Conservation (phyloP, 306 rosid genomes). For the Betula pendula region DNA sequence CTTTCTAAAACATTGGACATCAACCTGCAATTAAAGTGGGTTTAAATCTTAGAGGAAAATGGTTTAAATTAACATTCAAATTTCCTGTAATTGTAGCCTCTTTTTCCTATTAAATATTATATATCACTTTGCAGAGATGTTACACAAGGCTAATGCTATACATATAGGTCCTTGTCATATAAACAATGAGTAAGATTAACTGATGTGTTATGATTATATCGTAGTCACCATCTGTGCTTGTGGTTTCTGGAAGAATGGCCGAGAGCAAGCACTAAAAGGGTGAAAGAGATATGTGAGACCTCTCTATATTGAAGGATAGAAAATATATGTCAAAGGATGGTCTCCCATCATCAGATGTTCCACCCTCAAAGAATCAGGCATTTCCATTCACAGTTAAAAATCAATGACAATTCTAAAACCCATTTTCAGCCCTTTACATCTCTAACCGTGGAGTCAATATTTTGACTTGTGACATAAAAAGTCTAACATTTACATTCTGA, state of each 20-base stretch:
- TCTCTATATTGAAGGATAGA: not conserved
- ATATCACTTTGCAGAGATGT: not conserved
- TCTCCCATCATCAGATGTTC: not conserved
- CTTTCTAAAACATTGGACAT: conserved; percentile 49
- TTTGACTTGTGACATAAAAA: not conserved
- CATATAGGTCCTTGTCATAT: not conserved
- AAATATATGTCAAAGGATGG: not conserved
- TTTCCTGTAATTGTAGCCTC: conserved; percentile 9
- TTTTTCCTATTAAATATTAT: conserved; percentile 6
- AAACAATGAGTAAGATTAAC: not conserved
- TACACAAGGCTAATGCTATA: conserved; percentile 6
- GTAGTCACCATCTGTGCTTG: not conserved
- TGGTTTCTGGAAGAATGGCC: not conserved
- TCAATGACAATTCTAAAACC: not conserved
- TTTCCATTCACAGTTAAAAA: not conserved
- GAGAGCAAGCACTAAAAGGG: not conserved
- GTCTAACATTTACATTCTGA: not conserved
- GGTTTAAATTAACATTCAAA: conserved; percentile 20
- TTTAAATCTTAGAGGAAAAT: not conserved
- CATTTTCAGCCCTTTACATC: not conserved
- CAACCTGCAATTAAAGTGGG: conserved; percentile 50
- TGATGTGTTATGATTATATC: not conserved
- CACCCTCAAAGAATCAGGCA: not conserved
- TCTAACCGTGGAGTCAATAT: not conserved
- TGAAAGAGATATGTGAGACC: not conserved